Percentiles rank a stretch among this genome's conserved stretches.
Conservation (phyloP, 2,329 filamentous ascomycete genomes). For the Tolypocladium sp. region DNA sequence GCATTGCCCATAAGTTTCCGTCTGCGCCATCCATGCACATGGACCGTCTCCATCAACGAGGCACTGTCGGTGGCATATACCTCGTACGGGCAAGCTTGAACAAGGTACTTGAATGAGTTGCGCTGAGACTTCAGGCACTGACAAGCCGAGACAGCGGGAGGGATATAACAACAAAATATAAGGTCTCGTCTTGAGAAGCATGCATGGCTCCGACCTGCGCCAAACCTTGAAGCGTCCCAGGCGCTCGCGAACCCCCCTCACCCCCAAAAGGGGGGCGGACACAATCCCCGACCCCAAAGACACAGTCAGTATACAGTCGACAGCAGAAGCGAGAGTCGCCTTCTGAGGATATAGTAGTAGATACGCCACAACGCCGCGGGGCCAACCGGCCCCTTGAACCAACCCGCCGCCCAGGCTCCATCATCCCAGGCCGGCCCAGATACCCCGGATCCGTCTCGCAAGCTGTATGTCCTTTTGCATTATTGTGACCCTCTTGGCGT, state of each 20-base stretch:
- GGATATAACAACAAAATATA: not conserved
- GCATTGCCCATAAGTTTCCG: not conserved
- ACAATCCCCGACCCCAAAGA: not conserved
- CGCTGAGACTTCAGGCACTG: not conserved
- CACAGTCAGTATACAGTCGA: not conserved
- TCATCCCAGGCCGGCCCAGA: constrained; percentile 59
- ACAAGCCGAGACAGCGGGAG: not conserved
- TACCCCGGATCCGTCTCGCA: constrained; percentile 68
- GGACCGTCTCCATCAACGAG: not conserved
- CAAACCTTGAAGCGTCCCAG: not conserved
- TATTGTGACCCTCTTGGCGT: constrained; percentile 93
- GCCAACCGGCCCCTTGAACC: not conserved
- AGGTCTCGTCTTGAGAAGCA: not conserved
- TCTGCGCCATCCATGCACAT: not conserved
- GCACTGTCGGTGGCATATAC: not conserved
- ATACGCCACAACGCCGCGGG: not conserved
- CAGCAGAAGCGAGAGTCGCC: not conserved
- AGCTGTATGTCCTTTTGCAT: constrained; percentile 98
- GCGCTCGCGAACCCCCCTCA: not conserved
- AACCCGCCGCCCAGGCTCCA: not conserved
- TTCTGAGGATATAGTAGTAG: not conserved
- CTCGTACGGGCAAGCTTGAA: not conserved
- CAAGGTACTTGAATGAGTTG: not conserved
- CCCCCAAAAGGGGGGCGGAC: not conserved
- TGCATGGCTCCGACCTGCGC: not conserved